A percentile compares a stretch with the other conserved stretches of the same genome.
phyloP scores from a whole-genome alignment of 2,329 filamentous ascomycete genomes.

The Colletotrichum sp. region DNA sequence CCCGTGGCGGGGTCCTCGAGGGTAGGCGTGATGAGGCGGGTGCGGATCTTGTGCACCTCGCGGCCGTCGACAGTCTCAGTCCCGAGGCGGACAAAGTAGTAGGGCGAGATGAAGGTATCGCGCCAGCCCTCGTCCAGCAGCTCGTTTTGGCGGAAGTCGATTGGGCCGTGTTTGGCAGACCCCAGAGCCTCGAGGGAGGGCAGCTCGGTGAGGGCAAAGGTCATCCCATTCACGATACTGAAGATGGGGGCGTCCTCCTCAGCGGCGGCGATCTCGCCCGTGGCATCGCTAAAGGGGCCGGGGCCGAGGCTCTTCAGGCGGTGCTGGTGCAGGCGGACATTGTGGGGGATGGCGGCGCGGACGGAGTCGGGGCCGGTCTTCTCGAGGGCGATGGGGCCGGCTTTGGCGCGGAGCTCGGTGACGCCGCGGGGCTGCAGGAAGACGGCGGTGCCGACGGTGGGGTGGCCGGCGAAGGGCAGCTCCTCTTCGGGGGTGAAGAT shows the following conservation, averaged over 20 bases:
- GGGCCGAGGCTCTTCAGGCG: conserved; percentile 1
- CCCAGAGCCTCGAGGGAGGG: conserved; percentile 63
- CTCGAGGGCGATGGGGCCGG: conserved; percentile 58
- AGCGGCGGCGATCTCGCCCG: background rate
- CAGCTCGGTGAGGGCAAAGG: conserved; percentile 71
- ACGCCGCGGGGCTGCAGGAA: conserved; percentile 48
- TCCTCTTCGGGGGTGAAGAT: conserved; percentile 63
- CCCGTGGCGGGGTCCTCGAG: conserved; percentile 69
- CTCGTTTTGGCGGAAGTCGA: conserved; percentile 35
- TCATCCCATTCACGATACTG: conserved; percentile 76
- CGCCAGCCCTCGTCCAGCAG: conserved; percentile 63
- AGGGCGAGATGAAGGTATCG: conserved; percentile 56
- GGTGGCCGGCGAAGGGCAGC: conserved; percentile 68
- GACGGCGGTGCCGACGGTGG: conserved; percentile 62
- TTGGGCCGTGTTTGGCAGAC: conserved; percentile 34
- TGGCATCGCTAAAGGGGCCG: background rate
- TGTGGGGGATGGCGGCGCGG: conserved; percentile 69
- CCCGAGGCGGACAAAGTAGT: conserved; percentile 58
- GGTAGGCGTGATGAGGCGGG: conserved; percentile 62
- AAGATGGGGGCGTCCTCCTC: conserved; percentile 53
- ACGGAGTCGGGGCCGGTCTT: conserved; percentile 48
- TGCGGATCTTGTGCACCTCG: conserved; percentile 44
- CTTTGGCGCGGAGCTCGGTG: conserved; percentile 56
- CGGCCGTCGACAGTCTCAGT: background rate
- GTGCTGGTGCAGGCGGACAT: conserved; percentile 30